Conservation (phyloP, 495 filamentous ascomycete species). For the Aspergillus ellipticus region DNA sequence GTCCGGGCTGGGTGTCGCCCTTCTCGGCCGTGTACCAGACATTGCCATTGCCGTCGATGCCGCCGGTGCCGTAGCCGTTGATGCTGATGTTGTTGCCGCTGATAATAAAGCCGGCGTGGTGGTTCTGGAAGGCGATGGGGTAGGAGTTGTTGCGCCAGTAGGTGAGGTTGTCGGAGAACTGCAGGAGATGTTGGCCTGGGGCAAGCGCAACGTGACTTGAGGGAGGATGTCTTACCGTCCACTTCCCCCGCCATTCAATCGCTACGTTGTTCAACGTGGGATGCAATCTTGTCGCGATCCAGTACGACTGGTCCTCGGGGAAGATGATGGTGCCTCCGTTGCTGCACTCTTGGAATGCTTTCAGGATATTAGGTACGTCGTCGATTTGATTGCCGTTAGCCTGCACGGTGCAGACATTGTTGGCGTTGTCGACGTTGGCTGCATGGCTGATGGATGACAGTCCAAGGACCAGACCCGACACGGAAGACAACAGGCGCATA, state of each 20-base stretch:
- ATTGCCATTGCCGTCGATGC: slow-evolving; percentile 54
- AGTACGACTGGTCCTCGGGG: slow-evolving; percentile 46
- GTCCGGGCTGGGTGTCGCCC: slow-evolving; percentile 40
- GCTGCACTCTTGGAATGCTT: slow-evolving; percentile 48
- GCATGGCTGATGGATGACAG: neutral
- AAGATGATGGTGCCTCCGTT: slow-evolving; percentile 51
- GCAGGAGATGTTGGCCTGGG: neutral
- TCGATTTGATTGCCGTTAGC: slow-evolving; percentile 18
- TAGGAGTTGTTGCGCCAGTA: slow-evolving; percentile 57
- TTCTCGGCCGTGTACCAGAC: slow-evolving; percentile 45
- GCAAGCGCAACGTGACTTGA: neutral
- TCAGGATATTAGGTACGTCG: slow-evolving; percentile 48
- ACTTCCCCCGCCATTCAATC: slow-evolving; percentile 47
- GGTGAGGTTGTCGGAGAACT: slow-evolving; percentile 48
- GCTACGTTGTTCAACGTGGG: slow-evolving; percentile 42
- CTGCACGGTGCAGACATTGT: slow-evolving; percentile 2
- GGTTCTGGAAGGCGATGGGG: slow-evolving; percentile 54
- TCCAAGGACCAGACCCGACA: neutral
- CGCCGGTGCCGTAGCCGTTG: slow-evolving; percentile 48
- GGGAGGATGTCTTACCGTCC: slow-evolving; percentile 31
- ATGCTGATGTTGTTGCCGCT: slow-evolving; percentile 47
- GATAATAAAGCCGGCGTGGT: slow-evolving; percentile 50
- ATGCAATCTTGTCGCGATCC: slow-evolving; percentile 47
- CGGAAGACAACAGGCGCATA: neutral
- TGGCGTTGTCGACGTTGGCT: neutral